Conservation (phyloP, 805 yeast species). For the Nakazawaea ambrosiae region DNA sequence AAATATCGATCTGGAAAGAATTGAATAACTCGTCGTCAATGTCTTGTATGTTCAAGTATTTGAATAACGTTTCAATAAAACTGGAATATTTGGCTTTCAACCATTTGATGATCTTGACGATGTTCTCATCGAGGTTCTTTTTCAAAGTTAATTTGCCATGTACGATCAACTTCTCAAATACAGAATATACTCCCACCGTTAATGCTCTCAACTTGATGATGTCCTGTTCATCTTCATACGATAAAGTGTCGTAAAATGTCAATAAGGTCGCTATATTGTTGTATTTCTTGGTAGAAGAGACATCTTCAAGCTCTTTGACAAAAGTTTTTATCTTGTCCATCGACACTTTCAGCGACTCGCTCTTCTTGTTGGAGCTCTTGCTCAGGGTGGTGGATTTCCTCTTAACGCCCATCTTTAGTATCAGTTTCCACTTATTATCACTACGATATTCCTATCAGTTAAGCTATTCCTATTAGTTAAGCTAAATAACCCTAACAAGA, state of each 20-base stretch:
- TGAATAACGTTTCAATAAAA: conserved; percentile 39
- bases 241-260: conserved; percentile 26
- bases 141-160: conserved; percentile 31
- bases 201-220: conserved; percentile 27
- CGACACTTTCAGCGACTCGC: conserved; percentile 7
- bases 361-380: no score
- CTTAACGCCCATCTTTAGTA: no score
- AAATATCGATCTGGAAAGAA: conserved; percentile 44
- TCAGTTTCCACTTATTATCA: no score
- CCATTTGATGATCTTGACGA: conserved; percentile 53
- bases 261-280: conserved; percentile 47
- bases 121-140: conserved; percentile 32
- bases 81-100: conserved; percentile 48
- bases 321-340: conserved; percentile 19
- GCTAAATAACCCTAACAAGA: no score
- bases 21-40: conserved; percentile 34
- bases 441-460: no score
- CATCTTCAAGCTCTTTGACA: conserved; percentile 24
- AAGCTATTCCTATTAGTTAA: no score
- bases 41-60: conserved; percentile 30
- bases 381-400: no score
- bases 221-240: conserved; percentile 16
- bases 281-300: conserved; percentile 36
- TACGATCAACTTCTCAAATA: conserved; percentile 42
- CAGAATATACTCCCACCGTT: conserved; percentile 33